Percentiles rank a stretch among this genome's conserved stretches.
These are phyloP conservation scores for Streptanthus diversifolius DNA, from an alignment of 345 rosid species.

Conservation along the genomic window DNA sequence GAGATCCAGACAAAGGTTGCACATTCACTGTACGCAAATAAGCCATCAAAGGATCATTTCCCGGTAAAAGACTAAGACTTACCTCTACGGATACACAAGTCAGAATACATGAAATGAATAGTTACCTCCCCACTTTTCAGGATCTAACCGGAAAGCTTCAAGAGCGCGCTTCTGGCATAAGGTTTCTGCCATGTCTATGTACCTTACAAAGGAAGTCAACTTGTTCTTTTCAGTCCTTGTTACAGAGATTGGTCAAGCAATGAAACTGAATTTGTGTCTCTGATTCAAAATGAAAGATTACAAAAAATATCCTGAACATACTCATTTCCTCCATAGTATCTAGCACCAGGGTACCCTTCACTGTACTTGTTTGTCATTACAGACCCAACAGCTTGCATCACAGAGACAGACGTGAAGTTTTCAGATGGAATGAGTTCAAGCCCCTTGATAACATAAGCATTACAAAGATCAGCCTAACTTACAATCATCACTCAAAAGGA, in stretches of 20 bases:
- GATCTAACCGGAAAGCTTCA: conserved; percentile 93
- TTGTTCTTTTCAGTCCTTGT: neutral
- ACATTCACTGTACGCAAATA: conserved; percentile 69
- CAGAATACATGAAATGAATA: neutral
- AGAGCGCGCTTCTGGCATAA: conserved; percentile 95
- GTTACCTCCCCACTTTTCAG: conserved; percentile 98
- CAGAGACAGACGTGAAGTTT: conserved; percentile 96
- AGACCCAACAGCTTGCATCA: conserved; percentile 99
- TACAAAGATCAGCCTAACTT: neutral
- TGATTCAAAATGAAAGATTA: neutral
- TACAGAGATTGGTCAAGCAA: neutral
- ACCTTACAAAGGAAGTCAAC: conserved; percentile 46
- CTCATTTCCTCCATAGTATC: conserved; percentile 99
- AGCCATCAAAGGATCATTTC: conserved; percentile 21
- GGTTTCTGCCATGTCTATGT: conserved; percentile 95
- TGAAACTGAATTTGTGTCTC: neutral
- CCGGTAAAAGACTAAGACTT: neutral
- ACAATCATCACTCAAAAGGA: neutral
- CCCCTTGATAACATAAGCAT: conserved; percentile 51
- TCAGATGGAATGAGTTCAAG: conserved; percentile 97
- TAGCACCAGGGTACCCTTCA: conserved; percentile 99
- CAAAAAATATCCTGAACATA: conserved; percentile 34
- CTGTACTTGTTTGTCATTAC: conserved; percentile 99
- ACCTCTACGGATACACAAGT: neutral
- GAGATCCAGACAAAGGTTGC: conserved; percentile 96